Evolutionary conservation across 305 asterid genomes (phyloP).

Genomic region (Solanum chacoense): DNA sequence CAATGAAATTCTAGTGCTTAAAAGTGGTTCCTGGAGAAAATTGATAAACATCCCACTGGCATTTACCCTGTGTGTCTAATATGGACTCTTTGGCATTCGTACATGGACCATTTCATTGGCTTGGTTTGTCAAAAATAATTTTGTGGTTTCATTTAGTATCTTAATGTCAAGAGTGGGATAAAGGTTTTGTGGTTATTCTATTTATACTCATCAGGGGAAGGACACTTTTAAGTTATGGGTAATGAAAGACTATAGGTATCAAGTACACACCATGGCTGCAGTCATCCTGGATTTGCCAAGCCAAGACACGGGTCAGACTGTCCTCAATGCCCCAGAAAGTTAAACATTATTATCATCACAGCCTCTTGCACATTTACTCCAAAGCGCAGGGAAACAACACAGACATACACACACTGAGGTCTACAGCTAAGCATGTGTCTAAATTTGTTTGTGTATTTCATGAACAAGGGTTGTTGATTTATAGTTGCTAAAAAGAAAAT

Average conservation of each 20-base stretch:
- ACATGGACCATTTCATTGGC: not conserved
- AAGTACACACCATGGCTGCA: not conserved
- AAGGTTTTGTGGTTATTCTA: not conserved
- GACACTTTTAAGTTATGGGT: not conserved
- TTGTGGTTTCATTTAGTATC: not conserved
- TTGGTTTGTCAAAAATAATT: not conserved
- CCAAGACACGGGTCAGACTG: not conserved
- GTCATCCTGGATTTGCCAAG: not conserved
- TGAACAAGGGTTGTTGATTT: not conserved
- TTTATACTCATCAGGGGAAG: not conserved
- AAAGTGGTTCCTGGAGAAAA: not conserved
- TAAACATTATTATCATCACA: not conserved
- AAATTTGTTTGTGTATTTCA: not conserved
- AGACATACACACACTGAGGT: not conserved
- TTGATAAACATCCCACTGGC: not conserved
- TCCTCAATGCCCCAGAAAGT: not conserved
- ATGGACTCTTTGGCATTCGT: not conserved
- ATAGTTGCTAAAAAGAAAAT: not conserved
- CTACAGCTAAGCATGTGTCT: not conserved
- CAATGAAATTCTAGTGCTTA: not conserved
- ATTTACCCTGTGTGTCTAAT: not conserved
- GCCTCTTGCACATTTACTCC: not conserved
- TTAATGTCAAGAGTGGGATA: not conserved
- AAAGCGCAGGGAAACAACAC: not conserved
- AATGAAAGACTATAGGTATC: not conserved